A percentile compares a stretch with the other conserved stretches of the same genome.
phyloP scores from a whole-genome alignment of 805 yeast species.

The Millerozyma miso region DNA sequence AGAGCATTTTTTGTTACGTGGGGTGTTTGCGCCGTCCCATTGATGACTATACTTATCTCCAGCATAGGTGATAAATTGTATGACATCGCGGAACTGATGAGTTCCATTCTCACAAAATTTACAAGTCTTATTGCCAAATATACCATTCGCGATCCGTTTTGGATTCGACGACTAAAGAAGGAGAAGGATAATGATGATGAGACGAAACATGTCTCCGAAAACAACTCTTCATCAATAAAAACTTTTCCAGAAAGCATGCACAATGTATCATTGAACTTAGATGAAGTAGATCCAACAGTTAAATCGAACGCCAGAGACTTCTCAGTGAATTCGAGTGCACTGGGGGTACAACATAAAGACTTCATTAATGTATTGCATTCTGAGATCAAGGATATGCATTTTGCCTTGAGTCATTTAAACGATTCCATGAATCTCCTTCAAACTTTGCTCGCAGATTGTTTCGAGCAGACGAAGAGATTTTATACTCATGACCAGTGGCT shows the following conservation, averaged over 20 bases:
- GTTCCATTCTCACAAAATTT: slow-evolving; percentile 2
- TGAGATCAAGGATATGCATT: not conserved
- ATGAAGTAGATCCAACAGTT: not conserved
- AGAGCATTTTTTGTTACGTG: slow-evolving; percentile 70
- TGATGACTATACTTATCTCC: slow-evolving; percentile 78
- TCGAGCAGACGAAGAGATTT: slow-evolving; percentile 36
- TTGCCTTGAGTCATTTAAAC: not conserved
- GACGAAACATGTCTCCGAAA: not conserved
- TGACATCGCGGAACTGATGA: slow-evolving; percentile 17
- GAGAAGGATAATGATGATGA: not conserved
- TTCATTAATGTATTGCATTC: not conserved
- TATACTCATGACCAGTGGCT: slow-evolving; percentile 55
- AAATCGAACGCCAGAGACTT: not conserved
- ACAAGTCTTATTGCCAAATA: not conserved
- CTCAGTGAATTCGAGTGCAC: no score
- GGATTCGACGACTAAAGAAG: no score
- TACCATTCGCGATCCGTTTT: not conserved
- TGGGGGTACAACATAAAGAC: not conserved
- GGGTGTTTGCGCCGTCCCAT: slow-evolving; percentile 80
- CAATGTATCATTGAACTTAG: not conserved
- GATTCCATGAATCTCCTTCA: not conserved
- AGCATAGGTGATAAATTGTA: slow-evolving; percentile 62
- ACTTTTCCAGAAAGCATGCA: not conserved
- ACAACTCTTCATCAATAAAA: not conserved
- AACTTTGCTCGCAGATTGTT: slow-evolving; percentile 28